Evolutionary conservation across 2,329 filamentous ascomycete genomes (phyloP).

Genomic region (Chrysosphaeria jannelii): DNA sequence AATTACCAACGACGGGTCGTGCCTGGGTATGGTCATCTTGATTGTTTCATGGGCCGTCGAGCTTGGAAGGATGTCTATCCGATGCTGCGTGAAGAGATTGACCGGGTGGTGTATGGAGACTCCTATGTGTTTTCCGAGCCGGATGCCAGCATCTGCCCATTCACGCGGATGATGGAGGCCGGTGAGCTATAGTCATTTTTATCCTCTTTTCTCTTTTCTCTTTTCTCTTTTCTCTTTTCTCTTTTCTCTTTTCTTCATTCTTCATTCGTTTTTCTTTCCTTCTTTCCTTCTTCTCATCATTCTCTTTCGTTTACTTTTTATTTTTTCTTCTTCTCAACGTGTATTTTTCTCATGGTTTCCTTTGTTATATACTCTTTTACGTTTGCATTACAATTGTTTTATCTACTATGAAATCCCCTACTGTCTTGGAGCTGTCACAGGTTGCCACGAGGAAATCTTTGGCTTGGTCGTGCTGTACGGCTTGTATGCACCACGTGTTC

Average conservation of each 20-base stretch:
- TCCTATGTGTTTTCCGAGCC: constrained; percentile 14
- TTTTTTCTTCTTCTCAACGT: too few species aligned
- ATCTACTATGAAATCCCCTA: too few species aligned
- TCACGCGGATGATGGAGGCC: constrained; percentile 12
- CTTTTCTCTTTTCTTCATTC: neutral
- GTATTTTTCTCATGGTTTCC: too few species aligned
- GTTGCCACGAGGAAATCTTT: constrained; percentile 10
- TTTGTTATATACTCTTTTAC: too few species aligned
- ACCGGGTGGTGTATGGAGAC: constrained; percentile 17
- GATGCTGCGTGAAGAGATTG: constrained; percentile 20
- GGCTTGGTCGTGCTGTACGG: constrained; percentile 53
- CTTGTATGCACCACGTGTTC: constrained; percentile 54
- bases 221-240: neutral
- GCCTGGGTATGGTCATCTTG: constrained; percentile 26
- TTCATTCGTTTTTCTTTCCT: neutral
- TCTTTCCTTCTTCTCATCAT: neutral
- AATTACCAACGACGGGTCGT: constrained; percentile 20
- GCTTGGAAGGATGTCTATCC: constrained; percentile 29
- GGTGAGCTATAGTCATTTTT: constrained; percentile 9
- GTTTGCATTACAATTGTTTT: too few species aligned
- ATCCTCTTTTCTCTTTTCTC: neutral
- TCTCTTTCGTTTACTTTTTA: too few species aligned
- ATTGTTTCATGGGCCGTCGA: constrained; percentile 29
- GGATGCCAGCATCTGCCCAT: constrained; percentile 12
- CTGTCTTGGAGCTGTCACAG: constrained; percentile 8